These are phyloP conservation scores for Celoporthe dispersa DNA, from an alignment of 2,329 filamentous ascomycete genomes.

Conservation along the genomic window DNA sequence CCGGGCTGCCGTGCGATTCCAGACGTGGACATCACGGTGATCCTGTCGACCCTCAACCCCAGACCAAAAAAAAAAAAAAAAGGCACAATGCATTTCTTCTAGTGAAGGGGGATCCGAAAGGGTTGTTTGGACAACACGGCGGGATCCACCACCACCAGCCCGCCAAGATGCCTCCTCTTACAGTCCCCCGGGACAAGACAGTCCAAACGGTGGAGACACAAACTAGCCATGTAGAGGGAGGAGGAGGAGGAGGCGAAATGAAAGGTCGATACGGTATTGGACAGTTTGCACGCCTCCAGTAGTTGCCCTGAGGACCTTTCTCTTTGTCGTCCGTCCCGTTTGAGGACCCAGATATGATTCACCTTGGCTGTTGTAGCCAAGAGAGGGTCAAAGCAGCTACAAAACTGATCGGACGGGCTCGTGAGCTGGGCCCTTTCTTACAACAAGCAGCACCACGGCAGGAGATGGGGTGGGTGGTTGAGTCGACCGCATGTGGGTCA, in stretches of 20 bases:
- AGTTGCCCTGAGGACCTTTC: not conserved
- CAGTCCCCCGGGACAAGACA: constrained; percentile 23
- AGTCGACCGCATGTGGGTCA: constrained; percentile 35
- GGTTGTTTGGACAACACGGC: not conserved
- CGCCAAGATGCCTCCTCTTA: constrained; percentile 30
- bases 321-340: constrained; percentile 12
- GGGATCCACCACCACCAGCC: not conserved
- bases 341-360: constrained; percentile 20
- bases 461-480: constrained; percentile 35
- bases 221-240: constrained; percentile 2
- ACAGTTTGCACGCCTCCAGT: not conserved
- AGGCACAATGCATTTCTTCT: not conserved
- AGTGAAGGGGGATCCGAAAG: not conserved
- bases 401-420: constrained; percentile 21
- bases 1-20: constrained; percentile 15
- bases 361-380: constrained; percentile 30
- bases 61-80: no score
- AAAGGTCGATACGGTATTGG: not conserved
- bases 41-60: constrained; percentile 2
- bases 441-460: no score
- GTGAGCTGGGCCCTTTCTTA: not conserved
- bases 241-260: not conserved
- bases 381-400: constrained; percentile 38
- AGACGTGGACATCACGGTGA: constrained; percentile 16
- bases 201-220: constrained; percentile 34